Base-by-base conservation (phyloP, 768 basidiomycete genomes). In the Heimioporus sp. region DNA sequence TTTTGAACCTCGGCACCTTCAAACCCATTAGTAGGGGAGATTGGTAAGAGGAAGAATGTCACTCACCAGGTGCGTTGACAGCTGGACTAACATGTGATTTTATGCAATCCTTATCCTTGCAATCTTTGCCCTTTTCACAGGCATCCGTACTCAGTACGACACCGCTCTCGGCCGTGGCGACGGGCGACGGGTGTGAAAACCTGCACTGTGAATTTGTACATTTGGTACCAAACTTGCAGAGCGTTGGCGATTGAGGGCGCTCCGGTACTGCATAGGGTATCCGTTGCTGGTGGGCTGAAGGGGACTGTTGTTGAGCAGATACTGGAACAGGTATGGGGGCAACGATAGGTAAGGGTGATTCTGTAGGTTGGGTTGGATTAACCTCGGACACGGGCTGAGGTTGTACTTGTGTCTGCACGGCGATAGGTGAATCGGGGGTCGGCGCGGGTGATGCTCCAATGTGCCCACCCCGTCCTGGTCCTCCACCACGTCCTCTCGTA, bases 121-220 rank as follows among this genome's bases (percentile, higher is more conserved):
- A 99, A 42, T 87, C 76, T 65, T 85, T 88, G 16, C 91, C 91
- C 44, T 86, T 83, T 61, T 94, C 90, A 69, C 97, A 99, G 17
- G 92, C 77, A 51, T 98, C 96, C 51, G 90, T 93, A 61, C 90
- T 96, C 50, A 99, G 76, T 2, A 98, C 97, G 56, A 99, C 80
- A 10, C 95, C 97, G 61, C 90, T 94, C 72, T 96, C 93, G 31
- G 88, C 79, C 16, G 96, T 97, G 7, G 97, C 95, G 4, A 94
- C 92, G n/a, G 97, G 97, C 10, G 90, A 93, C 5, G 97, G 95
- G 68, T 99, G 97, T 10, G 92, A 92, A 69, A 84, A 98, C 16
- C 88, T 79, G 69, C 97, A 99, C 42, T 86, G 77, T 0, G 88
- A 77, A 67, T 98, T 96, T 44, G 87, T 88, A 71, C 97, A 99